phyloP scores from a whole-genome alignment of 257 asterid genomes.

The Solanum gandarillasii region DNA sequence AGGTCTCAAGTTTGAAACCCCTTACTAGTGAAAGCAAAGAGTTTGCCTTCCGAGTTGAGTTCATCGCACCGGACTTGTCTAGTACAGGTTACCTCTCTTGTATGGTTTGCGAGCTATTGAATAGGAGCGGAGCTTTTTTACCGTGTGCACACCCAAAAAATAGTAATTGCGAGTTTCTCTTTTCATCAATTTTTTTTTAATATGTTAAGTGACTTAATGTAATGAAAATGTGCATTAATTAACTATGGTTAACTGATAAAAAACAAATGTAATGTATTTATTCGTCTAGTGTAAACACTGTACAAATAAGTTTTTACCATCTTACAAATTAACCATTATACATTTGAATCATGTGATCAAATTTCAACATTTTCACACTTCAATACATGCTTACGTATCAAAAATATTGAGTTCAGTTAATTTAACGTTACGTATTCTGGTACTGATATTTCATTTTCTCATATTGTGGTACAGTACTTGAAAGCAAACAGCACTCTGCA shows the following conservation, averaged over 20 bases:
- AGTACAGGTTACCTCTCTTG: fast-evolving
- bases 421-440: not conserved
- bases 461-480: slow-evolving; percentile 40
- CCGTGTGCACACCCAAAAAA: no score
- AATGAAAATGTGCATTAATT: not conserved
- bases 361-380: not conserved
- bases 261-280: not conserved
- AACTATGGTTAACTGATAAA: not conserved
- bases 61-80: fast-evolving
- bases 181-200: no score
- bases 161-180: no score
- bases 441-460: not conserved
- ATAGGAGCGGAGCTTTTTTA: no score
- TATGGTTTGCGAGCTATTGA: not conserved
- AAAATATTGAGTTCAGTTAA: not conserved
- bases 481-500: slow-evolving; percentile 85
- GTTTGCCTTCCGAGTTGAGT: fast-evolving
- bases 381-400: no score
- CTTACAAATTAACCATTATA: not conserved
- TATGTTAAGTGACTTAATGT: not conserved
- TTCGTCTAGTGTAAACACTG: not conserved
- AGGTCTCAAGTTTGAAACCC: not conserved
- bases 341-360: not conserved
- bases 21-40: not conserved
- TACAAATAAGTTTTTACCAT: not conserved